phyloP scores from a whole-genome alignment of 768 basidiomycete species.

The Rhodotorula babjevae region DNA sequence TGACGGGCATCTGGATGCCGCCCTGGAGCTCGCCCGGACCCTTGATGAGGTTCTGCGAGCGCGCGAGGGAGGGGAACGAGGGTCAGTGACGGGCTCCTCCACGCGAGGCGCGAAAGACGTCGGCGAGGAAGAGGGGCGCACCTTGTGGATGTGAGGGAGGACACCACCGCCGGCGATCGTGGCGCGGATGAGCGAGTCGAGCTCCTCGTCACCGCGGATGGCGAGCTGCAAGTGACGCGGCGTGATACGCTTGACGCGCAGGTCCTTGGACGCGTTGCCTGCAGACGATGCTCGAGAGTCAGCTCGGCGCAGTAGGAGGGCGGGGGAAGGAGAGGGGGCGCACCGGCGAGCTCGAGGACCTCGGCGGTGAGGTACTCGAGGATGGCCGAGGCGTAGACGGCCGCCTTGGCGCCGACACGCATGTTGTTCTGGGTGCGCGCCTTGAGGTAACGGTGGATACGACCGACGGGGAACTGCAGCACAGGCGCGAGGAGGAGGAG shows the following conservation, averaged over 20 bases:
- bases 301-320: not conserved
- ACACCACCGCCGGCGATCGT: slow-evolving; percentile 68
- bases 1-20: slow-evolving; percentile 2
- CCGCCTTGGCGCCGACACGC: slow-evolving; percentile 94
- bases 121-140: not conserved
- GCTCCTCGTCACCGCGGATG: slow-evolving; percentile 93
- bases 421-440: slow-evolving; percentile 88
- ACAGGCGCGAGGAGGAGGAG: not conserved
- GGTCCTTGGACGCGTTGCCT: slow-evolving; percentile 96
- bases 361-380: slow-evolving; percentile 95
- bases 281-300: not conserved
- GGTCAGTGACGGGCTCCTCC: not conserved
- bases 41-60: slow-evolving; percentile 34
- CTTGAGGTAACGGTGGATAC: slow-evolving; percentile 94
- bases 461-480: slow-evolving; percentile 92
- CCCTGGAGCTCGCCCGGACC: slow-evolving; percentile 15
- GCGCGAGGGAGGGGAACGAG: too few relatives aligned
- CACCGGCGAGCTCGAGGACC: slow-evolving; percentile 90
- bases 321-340: slow-evolving; percentile 43
- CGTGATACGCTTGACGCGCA: slow-evolving; percentile 94
- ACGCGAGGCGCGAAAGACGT: too few relatives aligned
- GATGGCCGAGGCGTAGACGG: slow-evolving; percentile 93
- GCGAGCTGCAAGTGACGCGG: slow-evolving; percentile 93
- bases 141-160: slow-evolving; percentile 43
- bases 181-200: slow-evolving; percentile 88